Percentiles rank a stretch among this genome's conserved stretches.
phyloP scores from a whole-genome alignment of 1,139 yeast species.

The Suhomyces bokatorum region DNA sequence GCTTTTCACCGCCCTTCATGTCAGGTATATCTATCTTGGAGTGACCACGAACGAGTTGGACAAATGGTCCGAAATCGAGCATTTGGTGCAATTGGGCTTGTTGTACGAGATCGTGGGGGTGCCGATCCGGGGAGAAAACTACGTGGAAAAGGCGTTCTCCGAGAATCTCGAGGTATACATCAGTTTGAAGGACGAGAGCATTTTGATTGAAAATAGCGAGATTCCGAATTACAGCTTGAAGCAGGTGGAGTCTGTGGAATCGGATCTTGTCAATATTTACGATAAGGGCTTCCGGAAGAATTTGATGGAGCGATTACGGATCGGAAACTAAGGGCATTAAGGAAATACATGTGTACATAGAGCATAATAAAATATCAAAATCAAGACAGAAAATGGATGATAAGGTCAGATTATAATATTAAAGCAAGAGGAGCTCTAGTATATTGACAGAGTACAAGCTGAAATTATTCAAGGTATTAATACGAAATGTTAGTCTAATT shows the following conservation, averaged over 20 bases:
- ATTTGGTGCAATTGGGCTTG: conserved; percentile 46
- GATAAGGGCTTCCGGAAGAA: conserved; percentile 64
- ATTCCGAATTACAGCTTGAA: conserved; percentile 18
- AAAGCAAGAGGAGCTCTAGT: too few relatives aligned
- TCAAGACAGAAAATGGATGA: too few relatives aligned
- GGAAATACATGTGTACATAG: too few relatives aligned
- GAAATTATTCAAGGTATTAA: too few relatives aligned
- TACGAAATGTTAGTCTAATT: too few relatives aligned
- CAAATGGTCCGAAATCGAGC: conserved; percentile 79
- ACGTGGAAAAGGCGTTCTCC: conserved; percentile 22
- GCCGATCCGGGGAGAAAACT: conserved; percentile 13
- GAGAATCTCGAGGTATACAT: conserved; percentile 25
- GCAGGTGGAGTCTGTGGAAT: conserved; percentile 37
- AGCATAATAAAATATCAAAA: too few relatives aligned
- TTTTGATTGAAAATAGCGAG: conserved; percentile 21
- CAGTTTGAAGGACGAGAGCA: conserved; percentile 28
- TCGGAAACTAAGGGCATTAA: neutral
- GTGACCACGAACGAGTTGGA: conserved; percentile 87
- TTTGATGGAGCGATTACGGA: conserved; percentile 32
- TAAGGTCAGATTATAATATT: too few relatives aligned
- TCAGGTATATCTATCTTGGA: conserved; percentile 68
- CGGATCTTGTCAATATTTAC: conserved; percentile 61
- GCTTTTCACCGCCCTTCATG: conserved; percentile 62
- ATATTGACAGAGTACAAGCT: too few relatives aligned
- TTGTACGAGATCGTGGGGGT: conserved; percentile 23